phyloP scores from a whole-genome alignment of 2,329 filamentous ascomycete genomes.

The Penicillium corylophilum region DNA sequence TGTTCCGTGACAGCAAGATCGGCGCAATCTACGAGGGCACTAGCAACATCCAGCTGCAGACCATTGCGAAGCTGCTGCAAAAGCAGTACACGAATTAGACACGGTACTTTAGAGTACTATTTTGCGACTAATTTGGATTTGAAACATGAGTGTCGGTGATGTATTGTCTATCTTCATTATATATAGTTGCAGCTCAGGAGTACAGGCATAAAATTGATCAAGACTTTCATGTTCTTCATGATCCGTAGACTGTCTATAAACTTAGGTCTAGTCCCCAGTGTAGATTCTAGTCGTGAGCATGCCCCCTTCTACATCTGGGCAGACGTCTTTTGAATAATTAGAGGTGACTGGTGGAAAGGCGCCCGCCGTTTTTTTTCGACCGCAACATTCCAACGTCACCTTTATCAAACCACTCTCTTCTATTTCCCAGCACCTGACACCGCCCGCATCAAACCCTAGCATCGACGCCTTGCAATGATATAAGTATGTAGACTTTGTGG shows the following conservation, averaged over 20 bases:
- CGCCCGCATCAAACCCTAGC: not conserved
- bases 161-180: slow-evolving; percentile 3
- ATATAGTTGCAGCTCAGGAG: slow-evolving; percentile 5
- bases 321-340: not conserved
- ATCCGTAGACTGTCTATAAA: not conserved
- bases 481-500: not conserved
- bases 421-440: not conserved
- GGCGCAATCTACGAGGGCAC: slow-evolving; percentile 93
- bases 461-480: not conserved
- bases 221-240: not conserved
- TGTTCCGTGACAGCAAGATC: slow-evolving; percentile 96
- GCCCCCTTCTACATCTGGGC: not conserved
- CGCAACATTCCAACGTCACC: not conserved
- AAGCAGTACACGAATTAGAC: slow-evolving; percentile 63
- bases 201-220: not conserved
- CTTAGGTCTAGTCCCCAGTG: not conserved
- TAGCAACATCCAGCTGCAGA: slow-evolving; percentile 67
- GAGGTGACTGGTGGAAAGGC: not conserved
- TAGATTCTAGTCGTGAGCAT: not conserved
- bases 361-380: not conserved
- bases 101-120: not conserved
- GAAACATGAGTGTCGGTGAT: too few species aligned
- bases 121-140: too few species aligned
- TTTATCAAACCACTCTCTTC: not conserved
- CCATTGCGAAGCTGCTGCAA: slow-evolving; percentile 69